Conservation (phyloP, 2,329 filamentous ascomycete genomes). For the Colletotrichum spinosum region DNA sequence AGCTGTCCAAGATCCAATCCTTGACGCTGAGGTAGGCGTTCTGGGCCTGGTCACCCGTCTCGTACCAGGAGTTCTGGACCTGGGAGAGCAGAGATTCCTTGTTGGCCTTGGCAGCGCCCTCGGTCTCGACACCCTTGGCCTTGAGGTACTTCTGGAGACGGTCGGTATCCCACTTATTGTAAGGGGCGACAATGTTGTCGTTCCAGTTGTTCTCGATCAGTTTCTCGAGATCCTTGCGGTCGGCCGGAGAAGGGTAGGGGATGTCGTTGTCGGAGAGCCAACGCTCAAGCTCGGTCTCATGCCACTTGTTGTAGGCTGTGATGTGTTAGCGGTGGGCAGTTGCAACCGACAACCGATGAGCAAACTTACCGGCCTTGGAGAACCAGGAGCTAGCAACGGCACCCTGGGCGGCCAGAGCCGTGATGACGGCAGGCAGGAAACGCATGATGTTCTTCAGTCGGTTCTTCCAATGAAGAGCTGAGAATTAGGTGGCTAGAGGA, state of each 20-base stretch:
- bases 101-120: constrained; percentile 74
- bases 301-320: constrained; percentile 97
- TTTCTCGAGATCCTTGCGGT: constrained; percentile 94
- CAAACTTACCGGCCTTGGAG: constrained; percentile 79
- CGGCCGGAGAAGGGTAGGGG: constrained; percentile 88
- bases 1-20: constrained; percentile 96
- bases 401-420: constrained; percentile 77
- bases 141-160: constrained; percentile 77
- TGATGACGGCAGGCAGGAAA: constrained; percentile 76
- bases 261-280: constrained; percentile 95
- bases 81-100: constrained; percentile 76
- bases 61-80: constrained; percentile 81
- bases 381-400: constrained; percentile 86
- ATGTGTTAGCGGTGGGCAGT: constrained; percentile 1
- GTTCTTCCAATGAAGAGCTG: constrained; percentile 35
- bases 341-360: background rate
- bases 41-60: constrained; percentile 81
- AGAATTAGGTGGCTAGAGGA: background rate
- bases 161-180: constrained; percentile 79
- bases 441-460: constrained; percentile 71
- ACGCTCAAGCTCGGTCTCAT: constrained; percentile 95
- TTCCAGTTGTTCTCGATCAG: constrained; percentile 95
- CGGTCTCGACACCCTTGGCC: constrained; percentile 76
- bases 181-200: constrained; percentile 77
- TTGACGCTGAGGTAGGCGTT: constrained; percentile 78